Conservation (phyloP, 2,329 filamentous ascomycete species). For the Aureobasidium sp. region DNA sequence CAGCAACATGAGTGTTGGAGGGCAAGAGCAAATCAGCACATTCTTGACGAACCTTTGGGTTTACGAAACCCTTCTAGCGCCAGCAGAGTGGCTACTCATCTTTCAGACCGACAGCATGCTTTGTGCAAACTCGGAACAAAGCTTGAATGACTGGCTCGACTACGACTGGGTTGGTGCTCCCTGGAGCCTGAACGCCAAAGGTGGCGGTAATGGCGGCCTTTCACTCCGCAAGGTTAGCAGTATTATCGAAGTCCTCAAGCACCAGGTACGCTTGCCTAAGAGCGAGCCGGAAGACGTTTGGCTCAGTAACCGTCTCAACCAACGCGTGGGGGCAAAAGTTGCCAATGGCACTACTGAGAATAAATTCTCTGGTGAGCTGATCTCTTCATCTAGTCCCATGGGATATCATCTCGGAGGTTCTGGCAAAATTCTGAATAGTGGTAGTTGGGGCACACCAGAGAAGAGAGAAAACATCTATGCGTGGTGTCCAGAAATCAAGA, state of each 20-base stretch:
- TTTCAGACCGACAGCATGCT: conserved; percentile 7
- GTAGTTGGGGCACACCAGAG: background rate
- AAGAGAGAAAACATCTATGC: background rate
- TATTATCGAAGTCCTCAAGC: background rate
- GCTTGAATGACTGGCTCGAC: conserved; percentile 6
- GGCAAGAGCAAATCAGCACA: background rate
- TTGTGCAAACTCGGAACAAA: conserved; percentile 3
- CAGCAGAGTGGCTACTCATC: conserved; percentile 1
- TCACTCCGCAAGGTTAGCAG: background rate
- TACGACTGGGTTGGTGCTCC: background rate
- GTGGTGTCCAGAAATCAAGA: conserved; percentile 1
- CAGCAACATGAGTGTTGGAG: background rate
- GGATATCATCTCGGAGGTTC: background rate
- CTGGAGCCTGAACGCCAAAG: background rate
- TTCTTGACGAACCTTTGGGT: background rate
- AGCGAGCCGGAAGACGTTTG: background rate
- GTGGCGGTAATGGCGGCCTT: background rate
- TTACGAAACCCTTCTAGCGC: background rate
- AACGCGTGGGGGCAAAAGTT: background rate
- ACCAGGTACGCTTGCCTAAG: background rate
- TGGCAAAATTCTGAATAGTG: background rate
- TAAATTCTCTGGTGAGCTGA: background rate
- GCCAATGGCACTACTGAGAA: background rate
- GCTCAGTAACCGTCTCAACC: background rate
- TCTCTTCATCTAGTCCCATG: background rate